Percentiles rank a stretch among this genome's conserved stretches.
Evolutionary conservation across 306 rosid species (phyloP).

Genomic region (Prosopis cineraria): DNA sequence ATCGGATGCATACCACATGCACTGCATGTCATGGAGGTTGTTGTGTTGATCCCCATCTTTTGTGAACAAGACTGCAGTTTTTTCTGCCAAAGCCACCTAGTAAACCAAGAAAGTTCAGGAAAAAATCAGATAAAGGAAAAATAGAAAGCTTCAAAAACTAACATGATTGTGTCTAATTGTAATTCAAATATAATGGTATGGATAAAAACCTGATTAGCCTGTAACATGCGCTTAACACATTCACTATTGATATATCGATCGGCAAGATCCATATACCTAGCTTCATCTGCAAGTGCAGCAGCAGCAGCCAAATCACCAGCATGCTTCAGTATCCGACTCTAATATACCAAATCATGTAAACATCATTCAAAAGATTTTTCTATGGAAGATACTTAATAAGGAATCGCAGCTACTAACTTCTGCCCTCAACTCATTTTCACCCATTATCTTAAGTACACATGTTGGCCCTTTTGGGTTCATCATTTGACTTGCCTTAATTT

Average conservation of each 20-base stretch:
- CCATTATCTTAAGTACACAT: slow-evolving; percentile 12
- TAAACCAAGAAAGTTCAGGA: slow-evolving; percentile 1
- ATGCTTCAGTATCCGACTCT: slow-evolving; percentile 97
- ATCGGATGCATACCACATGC: slow-evolving; percentile 87
- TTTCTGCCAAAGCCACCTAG: slow-evolving; percentile 92
- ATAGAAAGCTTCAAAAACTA: slow-evolving; percentile 15
- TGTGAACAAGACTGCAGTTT: slow-evolving; percentile 96
- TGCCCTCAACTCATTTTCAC: slow-evolving; percentile 10
- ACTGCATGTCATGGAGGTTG: slow-evolving; percentile 99
- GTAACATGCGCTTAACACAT: slow-evolving; percentile 97
- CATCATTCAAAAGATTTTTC: slow-evolving; percentile 18
- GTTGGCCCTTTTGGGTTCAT: neutral
- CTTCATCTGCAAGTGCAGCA: slow-evolving; percentile 94
- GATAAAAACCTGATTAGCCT: slow-evolving; percentile 87
- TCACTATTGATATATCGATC: slow-evolving; percentile 97
- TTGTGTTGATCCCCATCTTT: slow-evolving; percentile 99
- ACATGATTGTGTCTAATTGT: neutral
- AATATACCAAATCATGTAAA: slow-evolving; percentile 29
- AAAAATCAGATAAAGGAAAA: slow-evolving; percentile 12
- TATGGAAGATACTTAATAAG: neutral
- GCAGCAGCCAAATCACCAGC: slow-evolving; percentile 94
- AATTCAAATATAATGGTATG: slow-evolving; percentile 11
- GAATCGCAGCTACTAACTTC: slow-evolving; percentile 2
- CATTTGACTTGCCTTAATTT: slow-evolving; percentile 24
- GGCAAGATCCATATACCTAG: slow-evolving; percentile 96